Base-by-base conservation (phyloP, 2,329 filamentous ascomycete genomes). In the Fusarium sp. region DNA sequence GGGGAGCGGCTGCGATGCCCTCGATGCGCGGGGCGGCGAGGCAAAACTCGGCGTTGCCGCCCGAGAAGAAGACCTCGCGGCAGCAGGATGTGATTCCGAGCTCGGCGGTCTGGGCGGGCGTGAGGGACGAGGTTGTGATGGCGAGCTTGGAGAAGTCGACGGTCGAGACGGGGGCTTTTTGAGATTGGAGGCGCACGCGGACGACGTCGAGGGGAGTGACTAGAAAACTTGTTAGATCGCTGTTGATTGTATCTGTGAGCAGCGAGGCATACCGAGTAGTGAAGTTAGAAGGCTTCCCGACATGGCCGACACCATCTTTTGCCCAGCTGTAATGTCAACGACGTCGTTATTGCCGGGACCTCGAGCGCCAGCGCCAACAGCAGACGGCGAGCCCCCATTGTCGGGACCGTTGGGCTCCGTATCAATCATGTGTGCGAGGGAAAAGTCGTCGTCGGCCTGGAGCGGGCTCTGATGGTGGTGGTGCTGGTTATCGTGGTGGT, bases 181-280 rank as follows among this genome's bases (percentile, higher is more conserved):
- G 95, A 2, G 96, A 95, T 80, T 99, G 96, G 58, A 97, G 85
- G 67, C 96, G 93, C 50, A 99, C 93, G 67, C 96, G 93, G 66
- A 99, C 96, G 68, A 99, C 96, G 77, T 99, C 96, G 57, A 99
- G 90, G 50, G 96, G 96, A 5, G 96, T 99, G 31, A 97, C 95
- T 96, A 71, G 8, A 62, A 18, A 16, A 27, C 25, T 13, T 14
- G 11, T 6, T 27, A 31, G 16, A 6, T 4, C 2, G 11, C 11
- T 5, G 13, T n/a, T 16, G 18, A 53, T 9, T 27, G 8, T n/a
- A 34, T 9, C 4, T 25, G 10, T n/a, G 2, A 7, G 4, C 31
- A 33, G 4, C 4, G 31, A 53, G 10, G 77, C 87, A 71, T 85
- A 97, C 94, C 93, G 42, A 98, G 86, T 25, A 98, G 80, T 18